These are phyloP conservation scores for Clavaria fumosa DNA, from an alignment of 768 basidiomycete genomes.

Conservation along the genomic window DNA sequence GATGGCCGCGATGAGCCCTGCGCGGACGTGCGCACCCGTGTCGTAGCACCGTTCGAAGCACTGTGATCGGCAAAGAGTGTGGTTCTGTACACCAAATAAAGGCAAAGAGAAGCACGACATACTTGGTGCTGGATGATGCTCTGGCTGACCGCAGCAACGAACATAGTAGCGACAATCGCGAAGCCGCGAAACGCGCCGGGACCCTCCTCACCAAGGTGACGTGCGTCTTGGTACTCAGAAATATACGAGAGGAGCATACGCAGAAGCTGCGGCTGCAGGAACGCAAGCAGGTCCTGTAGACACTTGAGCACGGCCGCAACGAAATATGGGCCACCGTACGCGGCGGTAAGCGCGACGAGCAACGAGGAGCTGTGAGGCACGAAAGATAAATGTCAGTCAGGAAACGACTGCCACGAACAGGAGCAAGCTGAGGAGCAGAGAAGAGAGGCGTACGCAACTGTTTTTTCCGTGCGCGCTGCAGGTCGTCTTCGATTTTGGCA, in stretches of 20 bases:
- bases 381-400: no score
- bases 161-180: conserved; percentile 64
- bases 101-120: conserved; percentile 6
- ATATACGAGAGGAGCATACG: conserved; percentile 71
- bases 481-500: conserved; percentile 41
- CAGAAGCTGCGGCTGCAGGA: conserved; percentile 79
- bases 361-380: conserved; percentile 36
- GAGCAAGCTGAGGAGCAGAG: not conserved
- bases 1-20: conserved; percentile 73
- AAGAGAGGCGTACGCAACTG: conserved; percentile 31
- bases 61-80: conserved; percentile 27
- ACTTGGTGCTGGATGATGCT: conserved; percentile 74
- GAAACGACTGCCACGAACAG: no score
- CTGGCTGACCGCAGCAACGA: conserved; percentile 60
- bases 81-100: no score
- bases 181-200: conserved; percentile 51
- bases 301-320: conserved; percentile 52
- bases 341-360: conserved; percentile 55
- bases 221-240: conserved; percentile 48
- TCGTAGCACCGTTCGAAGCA: conserved; percentile 78
- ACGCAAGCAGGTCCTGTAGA: conserved; percentile 66
- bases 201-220: conserved; percentile 14
- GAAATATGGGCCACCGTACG: conserved; percentile 69
- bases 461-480: conserved; percentile 44
- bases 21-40: conserved; percentile 84